Evolutionary conservation across 148 eudicot genomes (phyloP).

Genomic region (Simmondsia chinensis): DNA sequence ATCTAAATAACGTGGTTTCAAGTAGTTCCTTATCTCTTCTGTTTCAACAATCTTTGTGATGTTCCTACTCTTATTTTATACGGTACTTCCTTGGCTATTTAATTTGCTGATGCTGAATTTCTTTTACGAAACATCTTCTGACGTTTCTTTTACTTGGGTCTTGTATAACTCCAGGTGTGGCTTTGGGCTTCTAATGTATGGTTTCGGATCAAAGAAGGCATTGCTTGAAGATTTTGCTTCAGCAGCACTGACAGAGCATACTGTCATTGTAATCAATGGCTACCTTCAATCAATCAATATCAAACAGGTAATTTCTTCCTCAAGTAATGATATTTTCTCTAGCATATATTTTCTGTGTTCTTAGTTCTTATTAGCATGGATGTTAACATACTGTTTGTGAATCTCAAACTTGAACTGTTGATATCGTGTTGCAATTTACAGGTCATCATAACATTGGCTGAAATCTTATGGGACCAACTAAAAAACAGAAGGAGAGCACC

Average conservation of each 20-base stretch:
- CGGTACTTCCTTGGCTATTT: not conserved
- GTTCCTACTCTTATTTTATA: too few species aligned
- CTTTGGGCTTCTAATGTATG: slow-evolving; percentile 91
- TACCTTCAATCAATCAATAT: slow-evolving; percentile 88
- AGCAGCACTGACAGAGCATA: slow-evolving; percentile 47
- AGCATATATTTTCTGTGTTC: not conserved
- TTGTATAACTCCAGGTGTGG: slow-evolving; percentile 46
- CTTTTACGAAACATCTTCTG: too few species aligned
- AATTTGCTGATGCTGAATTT: slow-evolving; percentile 1
- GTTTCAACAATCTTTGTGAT: too few species aligned
- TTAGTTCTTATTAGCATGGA: not conserved
- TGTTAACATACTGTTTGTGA: not conserved
- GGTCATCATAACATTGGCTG: slow-evolving; percentile 65
- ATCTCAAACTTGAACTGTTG: slow-evolving; percentile 1
- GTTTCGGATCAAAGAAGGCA: slow-evolving; percentile 91
- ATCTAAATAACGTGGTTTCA: too few species aligned
- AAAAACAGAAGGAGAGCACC: slow-evolving; percentile 35
- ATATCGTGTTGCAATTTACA: slow-evolving; percentile 13
- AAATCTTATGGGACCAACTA: slow-evolving; percentile 65
- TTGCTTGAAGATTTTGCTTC: slow-evolving; percentile 93
- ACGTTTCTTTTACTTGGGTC: too few species aligned
- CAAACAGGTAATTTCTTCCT: slow-evolving; percentile 48
- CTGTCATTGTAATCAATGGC: slow-evolving; percentile 81
- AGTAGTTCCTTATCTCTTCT: too few species aligned
- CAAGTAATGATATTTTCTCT: not conserved